These are phyloP conservation scores for Pyrus bretschneideri DNA, from an alignment of 306 rosid species.

Conservation along the genomic window DNA sequence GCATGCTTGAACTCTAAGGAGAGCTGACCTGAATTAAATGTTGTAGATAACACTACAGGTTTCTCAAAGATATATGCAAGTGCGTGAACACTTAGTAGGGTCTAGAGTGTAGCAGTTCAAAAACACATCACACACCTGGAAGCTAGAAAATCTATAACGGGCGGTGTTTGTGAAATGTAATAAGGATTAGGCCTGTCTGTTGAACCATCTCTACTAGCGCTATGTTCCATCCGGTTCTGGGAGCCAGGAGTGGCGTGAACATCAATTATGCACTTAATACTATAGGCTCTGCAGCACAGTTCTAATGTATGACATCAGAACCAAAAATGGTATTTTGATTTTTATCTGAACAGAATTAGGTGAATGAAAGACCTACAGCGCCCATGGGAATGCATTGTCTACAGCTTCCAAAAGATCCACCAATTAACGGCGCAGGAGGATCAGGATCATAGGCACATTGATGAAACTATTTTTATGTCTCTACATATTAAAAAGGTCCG, in stretches of 20 bases:
- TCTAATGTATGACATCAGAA: constrained; percentile 12
- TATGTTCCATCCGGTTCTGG: constrained; percentile 92
- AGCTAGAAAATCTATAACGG: constrained; percentile 70
- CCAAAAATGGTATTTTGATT: neutral
- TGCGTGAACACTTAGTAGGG: neutral
- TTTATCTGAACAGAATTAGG: constrained; percentile 8
- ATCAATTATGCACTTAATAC: constrained; percentile 81
- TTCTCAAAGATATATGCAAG: constrained; percentile 7
- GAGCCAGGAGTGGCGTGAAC: constrained; percentile 94
- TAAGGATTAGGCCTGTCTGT: constrained; percentile 60
- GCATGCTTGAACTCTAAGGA: constrained; percentile 2
- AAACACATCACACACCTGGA: constrained; percentile 47
- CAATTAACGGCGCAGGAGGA: constrained; percentile 87
- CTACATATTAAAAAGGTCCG: constrained; percentile 44
- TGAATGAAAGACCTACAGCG: constrained; percentile 59
- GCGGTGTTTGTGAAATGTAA: constrained; percentile 55
- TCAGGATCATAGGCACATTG: constrained; percentile 78
- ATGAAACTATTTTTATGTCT: constrained; percentile 80
- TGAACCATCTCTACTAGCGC: constrained; percentile 86
- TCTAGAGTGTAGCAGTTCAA: neutral
- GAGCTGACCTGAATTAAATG: neutral
- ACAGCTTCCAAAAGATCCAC: constrained; percentile 81
- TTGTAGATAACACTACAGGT: neutral
- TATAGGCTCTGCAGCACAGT: constrained; percentile 53
- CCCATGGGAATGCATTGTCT: constrained; percentile 95